Percentiles rank a stretch among this genome's conserved stretches.
Evolutionary conservation across 2,329 filamentous ascomycete species (phyloP).

Genomic region (Kalmusia sp.): DNA sequence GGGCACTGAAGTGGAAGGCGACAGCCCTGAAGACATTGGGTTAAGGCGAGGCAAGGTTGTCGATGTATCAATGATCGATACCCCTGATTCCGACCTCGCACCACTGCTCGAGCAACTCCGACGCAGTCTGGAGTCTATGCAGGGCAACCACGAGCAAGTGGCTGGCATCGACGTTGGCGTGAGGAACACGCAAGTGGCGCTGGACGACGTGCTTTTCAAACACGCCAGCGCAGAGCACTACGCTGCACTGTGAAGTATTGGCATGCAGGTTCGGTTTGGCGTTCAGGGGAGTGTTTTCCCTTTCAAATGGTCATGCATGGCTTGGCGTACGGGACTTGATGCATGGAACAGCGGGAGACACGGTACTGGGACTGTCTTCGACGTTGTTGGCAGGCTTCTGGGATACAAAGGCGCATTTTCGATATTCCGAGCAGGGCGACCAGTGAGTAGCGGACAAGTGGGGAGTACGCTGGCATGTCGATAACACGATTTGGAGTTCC

Average conservation of each 20-base stretch:
- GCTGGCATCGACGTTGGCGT: constrained; percentile 43
- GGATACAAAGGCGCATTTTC: constrained; percentile 25
- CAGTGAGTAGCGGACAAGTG: constrained; percentile 19
- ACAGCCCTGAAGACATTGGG: constrained; percentile 41
- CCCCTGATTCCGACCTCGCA: constrained; percentile 38
- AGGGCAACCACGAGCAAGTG: constrained; percentile 46
- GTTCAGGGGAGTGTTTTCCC: constrained; percentile 21
- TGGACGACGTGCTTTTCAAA: constrained; percentile 46
- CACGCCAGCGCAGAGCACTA: constrained; percentile 40
- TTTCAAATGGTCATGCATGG: constrained; percentile 27
- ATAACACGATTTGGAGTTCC: neutral
- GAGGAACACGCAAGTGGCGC: constrained; percentile 33
- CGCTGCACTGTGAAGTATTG: constrained; percentile 38
- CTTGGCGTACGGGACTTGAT: constrained; percentile 22
- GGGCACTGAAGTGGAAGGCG: constrained; percentile 21
- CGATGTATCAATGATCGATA: constrained; percentile 31
- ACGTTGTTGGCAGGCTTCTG: constrained; percentile 21
- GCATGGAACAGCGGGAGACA: constrained; percentile 20
- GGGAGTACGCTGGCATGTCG: constrained; percentile 4
- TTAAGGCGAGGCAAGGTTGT: constrained; percentile 27
- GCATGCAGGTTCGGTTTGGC: constrained; percentile 30
- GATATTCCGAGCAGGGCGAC: constrained; percentile 23
- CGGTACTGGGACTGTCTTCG: constrained; percentile 24
- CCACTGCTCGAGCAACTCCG: constrained; percentile 46
- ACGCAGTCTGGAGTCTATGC: constrained; percentile 48